Evolutionary conservation across 805 yeast genomes (phyloP), one percentile per base, ranked within the genome.

Genomic region (Nakazawaea populi): DNA sequence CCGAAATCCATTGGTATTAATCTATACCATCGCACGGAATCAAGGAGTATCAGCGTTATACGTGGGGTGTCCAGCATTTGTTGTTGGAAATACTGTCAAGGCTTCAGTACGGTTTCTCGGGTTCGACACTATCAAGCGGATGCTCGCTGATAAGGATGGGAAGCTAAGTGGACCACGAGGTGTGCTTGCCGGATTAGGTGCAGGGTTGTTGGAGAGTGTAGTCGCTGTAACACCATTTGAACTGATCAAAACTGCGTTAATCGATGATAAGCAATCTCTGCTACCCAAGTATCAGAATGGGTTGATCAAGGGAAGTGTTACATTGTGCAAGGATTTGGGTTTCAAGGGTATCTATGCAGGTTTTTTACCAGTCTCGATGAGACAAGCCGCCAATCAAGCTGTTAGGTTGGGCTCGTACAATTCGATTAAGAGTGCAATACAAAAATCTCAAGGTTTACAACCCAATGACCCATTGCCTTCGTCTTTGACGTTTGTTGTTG

Each of bases 141-240:
- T 86, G 34, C 72, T 92, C 51, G 80, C 84, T 31, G 98, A 94
- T 66, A 82, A 82, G 58, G 79, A 87, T 55, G 98, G 98, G 6
- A 87, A 89, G 66, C 70, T 94, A 46, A 82, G 94, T 36, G 96
- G 96, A 4, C 84, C 94, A 6, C 70, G 96, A 61, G 98, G 98
- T 57, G 95, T 91, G 5, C 53, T 92, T 34, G 99, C 99, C 1
- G 99, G 99, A n/a, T 73, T 94, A 42, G 97, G 98, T 45, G 99
- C 99, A 2, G 99, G 99, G 37, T 77, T 91, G 43, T 68, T 92
- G 54, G 99, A 92, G 65, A 85, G 96, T 52, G 85, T 90, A 30
- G 75, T 91, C 43, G 98, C 98, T 0, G 96, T 94, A 45, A 92
- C 99, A 0, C 99, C 99, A 2, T 90, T 91, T 51, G 99, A 92